phyloP scores from a whole-genome alignment of 2,329 filamentous ascomycete species.

The Phaeosphaeriaceae sp. region DNA sequence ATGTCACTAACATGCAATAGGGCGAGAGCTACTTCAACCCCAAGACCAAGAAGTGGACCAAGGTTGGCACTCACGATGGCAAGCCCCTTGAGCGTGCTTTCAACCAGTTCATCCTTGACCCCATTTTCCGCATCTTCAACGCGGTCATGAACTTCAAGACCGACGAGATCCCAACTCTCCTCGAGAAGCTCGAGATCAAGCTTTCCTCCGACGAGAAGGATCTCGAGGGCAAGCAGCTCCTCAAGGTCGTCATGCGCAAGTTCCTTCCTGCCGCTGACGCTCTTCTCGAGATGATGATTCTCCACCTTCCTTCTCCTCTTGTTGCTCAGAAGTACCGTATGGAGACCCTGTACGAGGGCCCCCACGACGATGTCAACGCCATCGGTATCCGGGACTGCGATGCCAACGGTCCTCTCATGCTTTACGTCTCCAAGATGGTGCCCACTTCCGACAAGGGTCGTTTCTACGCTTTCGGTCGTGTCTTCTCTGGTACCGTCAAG shows the following conservation, averaged over 20 bases:
- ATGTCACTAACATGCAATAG: no score
- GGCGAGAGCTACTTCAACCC: slow-evolving; percentile 99
- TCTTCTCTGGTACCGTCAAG: slow-evolving; percentile 97
- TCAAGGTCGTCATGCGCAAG: slow-evolving; percentile 98
- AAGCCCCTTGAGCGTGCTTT: slow-evolving; percentile 96
- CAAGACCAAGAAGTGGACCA: slow-evolving; percentile 99
- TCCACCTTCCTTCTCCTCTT: slow-evolving; percentile 94
- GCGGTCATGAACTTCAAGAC: slow-evolving; percentile 99
- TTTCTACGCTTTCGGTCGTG: slow-evolving; percentile 99
- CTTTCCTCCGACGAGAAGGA: slow-evolving; percentile 85
- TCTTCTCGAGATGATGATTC: slow-evolving; percentile 99
- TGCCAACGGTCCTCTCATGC: slow-evolving; percentile 97
- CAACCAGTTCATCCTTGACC: slow-evolving; percentile 99
- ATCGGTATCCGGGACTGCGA: slow-evolving; percentile 99
- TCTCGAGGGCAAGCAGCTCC: slow-evolving; percentile 94
- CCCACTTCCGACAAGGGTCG: slow-evolving; percentile 99
- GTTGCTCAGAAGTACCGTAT: slow-evolving; percentile 97
- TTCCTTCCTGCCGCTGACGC: slow-evolving; percentile 98
- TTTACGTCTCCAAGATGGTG: slow-evolving; percentile 99
- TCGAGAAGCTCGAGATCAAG: slow-evolving; percentile 96
- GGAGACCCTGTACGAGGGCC: slow-evolving; percentile 99
- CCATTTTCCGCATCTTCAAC: slow-evolving; percentile 99
- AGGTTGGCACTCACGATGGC: slow-evolving; percentile 80
- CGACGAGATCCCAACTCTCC: slow-evolving; percentile 82
- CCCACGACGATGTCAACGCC: slow-evolving; percentile 86